phyloP scores from a whole-genome alignment of 768 basidiomycete genomes.

The Kwoniella sp. region DNA sequence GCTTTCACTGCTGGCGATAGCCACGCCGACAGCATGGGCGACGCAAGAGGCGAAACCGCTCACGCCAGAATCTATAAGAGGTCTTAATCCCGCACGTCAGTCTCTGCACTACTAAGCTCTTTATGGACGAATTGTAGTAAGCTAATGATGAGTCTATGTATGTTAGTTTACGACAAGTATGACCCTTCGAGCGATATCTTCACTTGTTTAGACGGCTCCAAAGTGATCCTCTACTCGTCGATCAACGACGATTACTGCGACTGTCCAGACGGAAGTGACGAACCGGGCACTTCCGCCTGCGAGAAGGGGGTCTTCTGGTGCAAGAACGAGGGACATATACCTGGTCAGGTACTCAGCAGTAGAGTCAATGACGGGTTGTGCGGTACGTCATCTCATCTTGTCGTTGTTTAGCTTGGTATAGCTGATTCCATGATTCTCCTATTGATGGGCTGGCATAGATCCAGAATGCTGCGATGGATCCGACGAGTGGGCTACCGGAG shows the following conservation, averaged over 20 bases:
- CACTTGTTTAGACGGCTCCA: conserved; percentile 79
- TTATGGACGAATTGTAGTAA: not conserved
- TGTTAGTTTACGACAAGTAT: conserved; percentile 35
- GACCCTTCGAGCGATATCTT: conserved; percentile 58
- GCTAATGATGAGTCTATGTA: not conserved
- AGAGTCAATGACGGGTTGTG: conserved; percentile 91
- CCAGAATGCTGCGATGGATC: conserved; percentile 93
- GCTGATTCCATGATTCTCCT: conserved; percentile 19
- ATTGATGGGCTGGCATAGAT: conserved; percentile 65
- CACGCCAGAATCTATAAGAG: conserved; percentile 24
- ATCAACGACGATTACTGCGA: conserved; percentile 96
- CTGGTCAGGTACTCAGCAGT: conserved; percentile 73
- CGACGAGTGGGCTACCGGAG: conserved; percentile 74
- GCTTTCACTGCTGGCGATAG: conserved; percentile 8
- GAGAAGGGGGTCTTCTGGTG: conserved; percentile 75
- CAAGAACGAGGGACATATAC: conserved; percentile 82
- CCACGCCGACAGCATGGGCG: conserved; percentile 1
- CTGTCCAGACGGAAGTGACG: conserved; percentile 91
- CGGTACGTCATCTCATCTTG: conserved; percentile 64
- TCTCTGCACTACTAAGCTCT: not conserved
- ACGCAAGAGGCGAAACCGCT: conserved; percentile 28
- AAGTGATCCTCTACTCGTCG: conserved; percentile 73
- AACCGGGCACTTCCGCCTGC: conserved; percentile 93
- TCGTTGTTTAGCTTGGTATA: too few species aligned
- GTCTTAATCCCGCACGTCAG: conserved; percentile 36